Evolutionary conservation across 306 rosid genomes (phyloP).

Genomic region (Fragaria vesca): DNA sequence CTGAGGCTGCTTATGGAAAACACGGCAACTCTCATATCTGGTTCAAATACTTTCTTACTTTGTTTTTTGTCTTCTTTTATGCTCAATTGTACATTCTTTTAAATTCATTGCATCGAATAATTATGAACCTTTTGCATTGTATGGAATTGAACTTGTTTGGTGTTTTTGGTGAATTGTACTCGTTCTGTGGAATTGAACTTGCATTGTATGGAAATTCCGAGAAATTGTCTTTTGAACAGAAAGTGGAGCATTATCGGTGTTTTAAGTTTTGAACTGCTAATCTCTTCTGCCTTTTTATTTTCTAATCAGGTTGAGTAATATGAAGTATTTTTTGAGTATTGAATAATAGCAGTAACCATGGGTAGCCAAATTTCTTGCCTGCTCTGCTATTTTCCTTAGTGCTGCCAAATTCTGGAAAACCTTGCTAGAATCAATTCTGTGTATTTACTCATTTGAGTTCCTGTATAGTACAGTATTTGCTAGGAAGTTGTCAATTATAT

Average conservation of each 20-base stretch:
- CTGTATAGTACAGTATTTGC: not conserved
- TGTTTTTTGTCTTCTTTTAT: not conserved
- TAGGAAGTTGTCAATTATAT: not conserved
- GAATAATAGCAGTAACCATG: not conserved
- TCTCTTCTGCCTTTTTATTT: not conserved
- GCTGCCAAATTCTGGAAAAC: too few relatives aligned
- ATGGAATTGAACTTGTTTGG: not conserved
- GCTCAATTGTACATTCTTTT: constrained; percentile 22
- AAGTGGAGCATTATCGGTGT: not conserved
- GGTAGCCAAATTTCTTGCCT: not conserved
- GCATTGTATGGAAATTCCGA: not conserved
- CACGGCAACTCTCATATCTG: not conserved
- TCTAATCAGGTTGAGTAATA: not conserved
- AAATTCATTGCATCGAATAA: not conserved
- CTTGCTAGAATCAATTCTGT: too few relatives aligned
- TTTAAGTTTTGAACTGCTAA: not conserved
- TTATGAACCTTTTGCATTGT: constrained; percentile 2
- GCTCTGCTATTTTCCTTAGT: not conserved
- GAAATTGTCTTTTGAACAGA: not conserved
- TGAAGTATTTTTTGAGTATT: not conserved
- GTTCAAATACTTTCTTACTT: not conserved
- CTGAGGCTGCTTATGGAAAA: not conserved
- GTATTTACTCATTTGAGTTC: too few relatives aligned
- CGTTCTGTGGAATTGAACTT: not conserved
- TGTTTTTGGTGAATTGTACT: not conserved